Evolutionary conservation across 1,139 yeast species (phyloP).

Genomic region (Blastobotrys serpentis): DNA sequence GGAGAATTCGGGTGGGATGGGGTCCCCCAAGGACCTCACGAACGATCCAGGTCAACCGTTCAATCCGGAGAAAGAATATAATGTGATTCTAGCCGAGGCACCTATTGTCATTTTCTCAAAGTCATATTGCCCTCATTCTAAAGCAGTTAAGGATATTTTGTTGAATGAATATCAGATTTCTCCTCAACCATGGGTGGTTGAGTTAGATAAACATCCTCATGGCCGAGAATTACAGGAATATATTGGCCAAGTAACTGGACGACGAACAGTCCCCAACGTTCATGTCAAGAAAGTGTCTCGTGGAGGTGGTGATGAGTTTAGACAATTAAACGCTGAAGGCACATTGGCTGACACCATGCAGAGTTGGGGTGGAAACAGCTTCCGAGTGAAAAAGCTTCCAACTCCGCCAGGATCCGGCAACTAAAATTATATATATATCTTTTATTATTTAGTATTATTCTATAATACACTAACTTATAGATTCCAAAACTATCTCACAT

Average conservation of each 20-base stretch:
- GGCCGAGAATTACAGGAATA: slow-evolving; percentile 77
- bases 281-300: slow-evolving; percentile 82
- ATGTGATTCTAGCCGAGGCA: slow-evolving; percentile 55
- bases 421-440: neutral
- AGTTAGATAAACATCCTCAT: slow-evolving; percentile 73
- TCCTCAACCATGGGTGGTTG: slow-evolving; percentile 74
- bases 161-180: slow-evolving; percentile 61
- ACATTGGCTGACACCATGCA: slow-evolving; percentile 49
- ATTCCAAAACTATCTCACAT: neutral
- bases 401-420: slow-evolving; percentile 46
- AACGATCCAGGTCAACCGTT: slow-evolving; percentile 42
- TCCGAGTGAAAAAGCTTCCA: slow-evolving; percentile 54
- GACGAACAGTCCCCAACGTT: slow-evolving; percentile 89
- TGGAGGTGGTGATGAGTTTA: slow-evolving; percentile 89
- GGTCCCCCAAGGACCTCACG: slow-evolving; percentile 29
- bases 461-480: neutral
- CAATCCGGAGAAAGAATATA: slow-evolving; percentile 61
- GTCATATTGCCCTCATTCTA: slow-evolving; percentile 65
- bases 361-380: slow-evolving; percentile 62
- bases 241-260: slow-evolving; percentile 73
- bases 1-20: slow-evolving; percentile 13
- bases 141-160: slow-evolving; percentile 64
- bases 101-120: slow-evolving; percentile 55
- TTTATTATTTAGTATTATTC: too few relatives aligned
- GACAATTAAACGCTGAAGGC: slow-evolving; percentile 56